Percentiles rank a stretch among this genome's conserved stretches.
phyloP scores from a whole-genome alignment of 768 basidiomycete genomes.

The Cytidiella melzeri region DNA sequence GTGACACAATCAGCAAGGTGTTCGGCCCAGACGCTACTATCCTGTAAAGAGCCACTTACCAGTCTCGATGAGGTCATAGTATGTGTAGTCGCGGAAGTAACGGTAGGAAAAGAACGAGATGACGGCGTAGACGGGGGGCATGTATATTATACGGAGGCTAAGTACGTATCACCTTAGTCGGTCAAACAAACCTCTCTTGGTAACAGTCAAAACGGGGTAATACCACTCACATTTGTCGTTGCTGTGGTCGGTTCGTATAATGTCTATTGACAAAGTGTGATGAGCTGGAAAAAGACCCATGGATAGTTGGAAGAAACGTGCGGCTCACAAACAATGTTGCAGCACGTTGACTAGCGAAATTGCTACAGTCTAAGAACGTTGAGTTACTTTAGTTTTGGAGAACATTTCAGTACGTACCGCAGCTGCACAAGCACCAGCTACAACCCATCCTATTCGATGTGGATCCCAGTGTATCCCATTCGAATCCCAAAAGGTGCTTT shows the following conservation, averaged over 20 bases:
- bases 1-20: background rate
- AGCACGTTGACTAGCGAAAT: constrained; percentile 51
- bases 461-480: constrained; percentile 50
- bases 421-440: constrained; percentile 56
- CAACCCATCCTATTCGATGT: constrained; percentile 69
- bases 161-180: background rate
- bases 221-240: constrained; percentile 65
- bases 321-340: constrained; percentile 57
- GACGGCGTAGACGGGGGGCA: constrained; percentile 78
- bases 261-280: constrained; percentile 38
- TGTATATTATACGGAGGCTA: constrained; percentile 75
- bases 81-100: constrained; percentile 73
- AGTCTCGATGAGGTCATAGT: constrained; percentile 46
- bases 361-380: constrained; percentile 44
- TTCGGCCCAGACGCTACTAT: background rate
- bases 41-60: constrained; percentile 28
- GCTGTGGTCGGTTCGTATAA: constrained; percentile 65
- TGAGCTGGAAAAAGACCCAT: background rate
- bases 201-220: too few relatives aligned
- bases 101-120: constrained; percentile 86
- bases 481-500: constrained; percentile 55
- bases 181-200: background rate
- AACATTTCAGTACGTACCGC: constrained; percentile 36
- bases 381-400: background rate
- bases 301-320: background rate